Evolutionary conservation across 2,329 filamentous ascomycete genomes (phyloP), one percentile per base, ranked within the genome.

Genomic region (Aspergillus sp.): DNA sequence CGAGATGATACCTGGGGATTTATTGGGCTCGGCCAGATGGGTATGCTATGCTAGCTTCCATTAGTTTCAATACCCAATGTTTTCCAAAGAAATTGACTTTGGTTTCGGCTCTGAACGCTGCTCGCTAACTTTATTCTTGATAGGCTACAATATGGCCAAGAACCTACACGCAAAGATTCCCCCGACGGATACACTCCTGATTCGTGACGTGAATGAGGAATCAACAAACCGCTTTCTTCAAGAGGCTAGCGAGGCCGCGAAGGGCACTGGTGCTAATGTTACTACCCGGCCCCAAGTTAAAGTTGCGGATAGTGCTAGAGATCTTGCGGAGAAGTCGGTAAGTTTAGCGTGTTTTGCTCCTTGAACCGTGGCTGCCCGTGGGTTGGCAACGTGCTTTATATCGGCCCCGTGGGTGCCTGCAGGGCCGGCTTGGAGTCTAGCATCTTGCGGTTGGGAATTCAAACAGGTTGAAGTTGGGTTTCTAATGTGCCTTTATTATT

Each of bases 91-190:
- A 30, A 30, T 30, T 30, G 26, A 11, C 9, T 9, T 30, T 30
- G 26, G 26, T 9, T 30, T 3, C 11, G 26, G 11, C 8, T 30
- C 26, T n/a, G 13, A 45, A 34, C 4, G 26, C 47, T 51, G 41
- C 42, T 51, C 52, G 42, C 44, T 53, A 32, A 57, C 22, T 24
- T 24, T 41, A 43, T 42, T 36, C 41, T 41, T 55, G 57, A 56
- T 51, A 89, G 87, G 88, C 48, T 90, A 86, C 63, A 84, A 86
- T 48, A 91, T 91, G 88, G 88, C 88, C 36, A 83, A 81, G 71
- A 91, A 90, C 66, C 78, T 91, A 5, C 82, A 87, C 64, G 79
- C 83, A 38, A 90, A 89, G 70, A 81, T 89, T 30, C 83, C 86
- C 3, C 74, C 78, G 20, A 78, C 80, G 9, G 88, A 91, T 69